Percentiles rank a stretch among this genome's conserved stretches.
phyloP scores from a whole-genome alignment of 495 filamentous ascomycete genomes.

The Tirmania nivea region DNA sequence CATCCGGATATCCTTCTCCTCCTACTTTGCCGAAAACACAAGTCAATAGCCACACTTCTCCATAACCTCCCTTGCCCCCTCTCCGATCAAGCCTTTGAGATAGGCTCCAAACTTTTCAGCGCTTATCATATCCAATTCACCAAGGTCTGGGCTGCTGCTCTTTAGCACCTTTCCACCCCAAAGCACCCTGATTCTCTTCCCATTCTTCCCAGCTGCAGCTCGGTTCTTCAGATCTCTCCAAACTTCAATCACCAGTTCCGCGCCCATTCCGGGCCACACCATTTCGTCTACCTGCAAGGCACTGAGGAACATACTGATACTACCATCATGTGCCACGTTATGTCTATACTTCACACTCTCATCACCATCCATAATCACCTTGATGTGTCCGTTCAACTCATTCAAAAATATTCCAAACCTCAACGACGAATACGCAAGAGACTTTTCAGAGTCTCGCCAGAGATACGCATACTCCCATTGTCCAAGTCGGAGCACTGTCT shows the following conservation, averaged over 20 bases:
- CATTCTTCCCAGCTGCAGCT: too few relatives aligned
- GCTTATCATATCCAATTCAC: too few relatives aligned
- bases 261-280: constrained; percentile 58
- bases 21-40: too few relatives aligned
- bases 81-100: too few relatives aligned
- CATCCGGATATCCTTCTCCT: too few relatives aligned
- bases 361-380: constrained; percentile 21
- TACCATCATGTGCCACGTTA: constrained; percentile 51
- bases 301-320: constrained; percentile 34
- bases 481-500: constrained; percentile 43
- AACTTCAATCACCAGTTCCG: constrained; percentile 48
- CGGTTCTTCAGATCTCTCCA: too few relatives aligned
- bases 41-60: too few relatives aligned
- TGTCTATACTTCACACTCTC: constrained; percentile 39
- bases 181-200: too few relatives aligned
- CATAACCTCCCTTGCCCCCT: too few relatives aligned
- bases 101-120: too few relatives aligned
- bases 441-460: constrained; percentile 35
- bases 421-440: constrained; percentile 31
- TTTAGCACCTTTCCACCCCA: too few relatives aligned
- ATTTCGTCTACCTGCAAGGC: constrained; percentile 44
- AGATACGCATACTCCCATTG: constrained; percentile 50
- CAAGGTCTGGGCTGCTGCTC: too few relatives aligned
- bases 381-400: constrained; percentile 38
- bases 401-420: constrained; percentile 42